Evolutionary conservation across 495 filamentous ascomycete species (phyloP).

Genomic region (Mytilinidion resinicola): DNA sequence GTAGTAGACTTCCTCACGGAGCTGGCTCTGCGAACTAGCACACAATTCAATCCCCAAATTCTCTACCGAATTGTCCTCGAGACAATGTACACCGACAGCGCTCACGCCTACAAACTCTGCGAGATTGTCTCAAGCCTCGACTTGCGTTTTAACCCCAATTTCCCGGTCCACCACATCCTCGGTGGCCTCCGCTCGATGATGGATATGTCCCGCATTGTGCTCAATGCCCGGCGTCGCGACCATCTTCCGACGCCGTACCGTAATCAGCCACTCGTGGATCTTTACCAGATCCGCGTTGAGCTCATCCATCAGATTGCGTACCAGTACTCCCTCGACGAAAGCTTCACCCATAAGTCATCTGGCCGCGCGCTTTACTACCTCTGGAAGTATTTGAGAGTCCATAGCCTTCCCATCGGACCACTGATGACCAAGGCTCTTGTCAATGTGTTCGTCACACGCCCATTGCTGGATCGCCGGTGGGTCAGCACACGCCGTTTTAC

Average conservation of each 20-base stretch:
- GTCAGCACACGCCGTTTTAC: constrained; percentile 7
- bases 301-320: constrained; percentile 21
- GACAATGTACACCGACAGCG: background rate
- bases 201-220: constrained; percentile 10
- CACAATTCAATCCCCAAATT: background rate
- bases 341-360: background rate
- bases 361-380: constrained; percentile 12
- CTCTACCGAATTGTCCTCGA: background rate
- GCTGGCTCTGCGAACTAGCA: background rate
- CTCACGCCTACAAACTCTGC: background rate
- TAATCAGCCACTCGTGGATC: background rate
- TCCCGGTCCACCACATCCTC: background rate
- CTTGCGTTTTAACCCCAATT: background rate
- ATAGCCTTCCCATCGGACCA: constrained; percentile 10
- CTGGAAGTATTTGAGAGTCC: constrained; percentile 5
- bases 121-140: background rate
- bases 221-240: background rate
- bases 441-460: constrained; percentile 6
- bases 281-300: background rate
- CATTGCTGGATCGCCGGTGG: constrained; percentile 11
- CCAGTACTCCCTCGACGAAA: constrained; percentile 17
- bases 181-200: background rate
- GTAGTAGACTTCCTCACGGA: background rate
- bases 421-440: constrained; percentile 20
- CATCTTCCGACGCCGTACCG: constrained; percentile 6